Evolutionary conservation across 2,329 filamentous ascomycete genomes (phyloP), one percentile per base, ranked within the genome.

Genomic region (Hypomyces rosellus): DNA sequence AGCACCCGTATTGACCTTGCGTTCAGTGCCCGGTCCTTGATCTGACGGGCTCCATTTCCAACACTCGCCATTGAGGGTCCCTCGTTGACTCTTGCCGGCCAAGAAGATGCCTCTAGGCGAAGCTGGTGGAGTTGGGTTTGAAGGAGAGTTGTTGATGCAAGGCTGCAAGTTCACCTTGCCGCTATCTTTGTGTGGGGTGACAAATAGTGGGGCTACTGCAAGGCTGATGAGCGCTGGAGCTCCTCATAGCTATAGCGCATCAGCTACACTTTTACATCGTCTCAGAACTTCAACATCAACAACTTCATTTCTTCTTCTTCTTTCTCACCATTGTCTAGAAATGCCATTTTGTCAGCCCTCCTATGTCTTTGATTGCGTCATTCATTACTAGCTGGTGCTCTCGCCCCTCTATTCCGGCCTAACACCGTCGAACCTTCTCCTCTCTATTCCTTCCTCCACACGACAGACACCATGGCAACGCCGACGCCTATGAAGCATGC

Each of bases 401-500:
- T 50, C 49, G 51, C 48, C 48, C 37, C 43, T 34, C 33, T 16
- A 12, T 20, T 9, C 14, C 47, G 12, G 47, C 42, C 2, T 34
- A 34, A 44, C 6, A 30, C 6, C 25, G 9, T 30, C 25, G 6
- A 38, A 50, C 25, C 34, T 34, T 36, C 34, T 14, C 22, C 25
- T 15, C 39, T 4, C 13, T 34, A 34, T 47, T 16, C 12, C 37
- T 47, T 16, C 12, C 37, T 42, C 46, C 45, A 52, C n/a, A 52
- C 50, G 46, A 44, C 53, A 53, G 46, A 44, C 53, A 53, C 38
- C 46, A 78, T 78, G 75, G 67, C 75, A 25, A 78, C 75, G 1
- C 74, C 76, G 9, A 77, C 74, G 7, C 66, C 74, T 9, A 74
- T 73, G 63, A 78, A 76, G 63, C 71, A 74, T 55, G 66, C 55